Evolutionary conservation across 768 basidiomycete species (phyloP).

Genomic region (Leucosporidium creatinivorum): DNA sequence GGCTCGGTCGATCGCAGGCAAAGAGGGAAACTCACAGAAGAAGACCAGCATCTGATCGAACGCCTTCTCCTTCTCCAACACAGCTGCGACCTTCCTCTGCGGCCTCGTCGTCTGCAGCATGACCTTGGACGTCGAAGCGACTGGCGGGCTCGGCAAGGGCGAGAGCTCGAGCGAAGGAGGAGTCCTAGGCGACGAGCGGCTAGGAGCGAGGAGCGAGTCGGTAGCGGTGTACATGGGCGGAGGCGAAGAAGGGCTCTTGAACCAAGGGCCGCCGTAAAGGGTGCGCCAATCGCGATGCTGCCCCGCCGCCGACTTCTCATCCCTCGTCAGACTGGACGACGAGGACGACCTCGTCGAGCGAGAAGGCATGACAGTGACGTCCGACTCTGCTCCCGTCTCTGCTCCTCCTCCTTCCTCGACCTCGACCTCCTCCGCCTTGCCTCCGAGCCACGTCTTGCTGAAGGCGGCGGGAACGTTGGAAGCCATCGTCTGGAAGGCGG

Average conservation of each 20-base stretch:
- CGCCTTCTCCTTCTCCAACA: conserved; percentile 5
- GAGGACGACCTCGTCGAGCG: background rate
- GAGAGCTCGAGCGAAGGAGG: background rate
- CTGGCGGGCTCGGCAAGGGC: background rate
- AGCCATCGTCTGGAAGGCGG: conserved; percentile 23
- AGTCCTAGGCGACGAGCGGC: background rate
- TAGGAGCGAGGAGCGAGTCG: background rate
- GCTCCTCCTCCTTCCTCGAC: background rate
- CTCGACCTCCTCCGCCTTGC: conserved; percentile 1
- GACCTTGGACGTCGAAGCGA: background rate
- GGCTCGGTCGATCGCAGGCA: conserved; percentile 13
- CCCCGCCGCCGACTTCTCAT: background rate
- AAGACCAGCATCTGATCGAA: conserved; percentile 42
- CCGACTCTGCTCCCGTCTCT: background rate
- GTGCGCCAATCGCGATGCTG: no score
- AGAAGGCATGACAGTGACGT: background rate
- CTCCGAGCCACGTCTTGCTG: background rate
- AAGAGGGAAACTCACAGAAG: conserved; percentile 42
- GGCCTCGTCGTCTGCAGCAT: conserved; percentile 36
- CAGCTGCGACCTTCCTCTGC: conserved; percentile 39
- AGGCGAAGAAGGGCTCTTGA: background rate
- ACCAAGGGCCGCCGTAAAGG: no score
- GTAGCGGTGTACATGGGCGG: background rate
- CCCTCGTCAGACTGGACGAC: no score
- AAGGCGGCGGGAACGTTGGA: conserved; percentile 9